A percentile compares a stretch with the other conserved stretches of the same genome.
Evolutionary conservation across 805 yeast species (phyloP).

Genomic region (Lachancea nothofagi): DNA sequence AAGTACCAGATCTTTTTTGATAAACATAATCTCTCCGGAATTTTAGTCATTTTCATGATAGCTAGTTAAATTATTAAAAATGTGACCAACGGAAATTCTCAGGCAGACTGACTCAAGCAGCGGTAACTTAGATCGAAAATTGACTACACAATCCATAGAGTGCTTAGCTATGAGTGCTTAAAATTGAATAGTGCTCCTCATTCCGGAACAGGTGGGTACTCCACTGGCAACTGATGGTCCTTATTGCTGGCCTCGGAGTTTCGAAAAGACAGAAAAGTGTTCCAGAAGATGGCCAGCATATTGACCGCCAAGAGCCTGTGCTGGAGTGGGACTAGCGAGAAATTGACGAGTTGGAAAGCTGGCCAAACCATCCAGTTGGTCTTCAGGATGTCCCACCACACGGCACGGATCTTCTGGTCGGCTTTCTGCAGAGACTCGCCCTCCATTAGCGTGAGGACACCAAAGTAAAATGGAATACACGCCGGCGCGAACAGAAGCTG

Average conservation of each 20-base stretch:
- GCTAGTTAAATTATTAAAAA: no score
- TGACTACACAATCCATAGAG: no score
- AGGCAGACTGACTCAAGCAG: no score
- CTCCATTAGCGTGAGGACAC: constrained; percentile 64
- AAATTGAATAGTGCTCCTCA: constrained; percentile 12
- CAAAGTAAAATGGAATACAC: constrained; percentile 65
- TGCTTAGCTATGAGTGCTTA: no score
- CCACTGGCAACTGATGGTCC: constrained; percentile 26
- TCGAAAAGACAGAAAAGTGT: constrained; percentile 62
- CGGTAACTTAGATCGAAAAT: no score
- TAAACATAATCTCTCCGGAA: no score
- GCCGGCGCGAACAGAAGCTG: constrained; percentile 76
- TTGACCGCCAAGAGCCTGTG: constrained; percentile 66
- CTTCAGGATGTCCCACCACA: constrained; percentile 61
- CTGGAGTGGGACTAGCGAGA: constrained; percentile 67
- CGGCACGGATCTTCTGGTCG: constrained; percentile 39
- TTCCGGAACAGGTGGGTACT: constrained; percentile 39
- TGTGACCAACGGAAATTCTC: no score
- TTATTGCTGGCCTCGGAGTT: constrained; percentile 38
- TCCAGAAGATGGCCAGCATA: constrained; percentile 74
- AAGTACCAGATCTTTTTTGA: no score
- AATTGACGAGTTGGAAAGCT: constrained; percentile 70
- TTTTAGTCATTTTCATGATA: no score
- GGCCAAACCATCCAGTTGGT: constrained; percentile 93
- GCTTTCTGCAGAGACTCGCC: constrained; percentile 40